phyloP scores from a whole-genome alignment of 2,329 filamentous ascomycete species.

The Colletotrichum endophyticum region DNA sequence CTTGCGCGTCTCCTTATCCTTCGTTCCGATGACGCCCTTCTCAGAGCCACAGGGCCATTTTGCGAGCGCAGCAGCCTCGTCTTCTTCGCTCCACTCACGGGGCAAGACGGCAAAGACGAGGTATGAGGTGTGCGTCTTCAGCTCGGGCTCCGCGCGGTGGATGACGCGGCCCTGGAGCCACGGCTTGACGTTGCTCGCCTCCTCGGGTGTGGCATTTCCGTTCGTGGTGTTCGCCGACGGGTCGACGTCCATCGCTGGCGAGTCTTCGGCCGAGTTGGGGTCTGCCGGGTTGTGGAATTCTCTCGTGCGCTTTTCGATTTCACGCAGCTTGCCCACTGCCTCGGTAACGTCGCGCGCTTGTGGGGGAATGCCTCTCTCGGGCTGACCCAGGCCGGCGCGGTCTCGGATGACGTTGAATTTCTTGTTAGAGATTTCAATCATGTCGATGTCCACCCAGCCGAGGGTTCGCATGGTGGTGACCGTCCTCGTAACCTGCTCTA shows the following conservation, averaged over 20 bases:
- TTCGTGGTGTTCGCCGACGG: conserved; percentile 33
- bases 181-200: conserved; percentile 46
- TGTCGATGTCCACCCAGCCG: conserved; percentile 91
- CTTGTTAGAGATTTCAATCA: conserved; percentile 86
- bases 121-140: conserved; percentile 98
- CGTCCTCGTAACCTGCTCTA: conserved; percentile 92
- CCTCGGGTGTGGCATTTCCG: conserved; percentile 22
- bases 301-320: conserved; percentile 73
- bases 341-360: conserved; percentile 79
- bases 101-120: conserved; percentile 91
- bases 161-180: conserved; percentile 81
- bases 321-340: conserved; percentile 73
- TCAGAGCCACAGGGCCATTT: conserved; percentile 68
- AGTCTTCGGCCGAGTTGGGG: conserved; percentile 32
- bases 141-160: conserved; percentile 82
- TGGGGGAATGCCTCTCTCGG: conserved; percentile 73
- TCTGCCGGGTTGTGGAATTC: conserved; percentile 59
- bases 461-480: conserved; percentile 79
- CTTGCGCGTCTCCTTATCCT: conserved; percentile 60
- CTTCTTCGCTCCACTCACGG: conserved; percentile 81
- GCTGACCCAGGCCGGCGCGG: conserved; percentile 71
- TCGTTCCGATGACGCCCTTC: conserved; percentile 54
- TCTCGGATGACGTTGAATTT: conserved; percentile 84
- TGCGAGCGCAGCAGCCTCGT: conserved; percentile 72
- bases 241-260: conserved; percentile 42